Evolutionary conservation across 2,329 filamentous ascomycete genomes (phyloP), one percentile per base, ranked within the genome.

Genomic region (Talaromyces verruculosus): DNA sequence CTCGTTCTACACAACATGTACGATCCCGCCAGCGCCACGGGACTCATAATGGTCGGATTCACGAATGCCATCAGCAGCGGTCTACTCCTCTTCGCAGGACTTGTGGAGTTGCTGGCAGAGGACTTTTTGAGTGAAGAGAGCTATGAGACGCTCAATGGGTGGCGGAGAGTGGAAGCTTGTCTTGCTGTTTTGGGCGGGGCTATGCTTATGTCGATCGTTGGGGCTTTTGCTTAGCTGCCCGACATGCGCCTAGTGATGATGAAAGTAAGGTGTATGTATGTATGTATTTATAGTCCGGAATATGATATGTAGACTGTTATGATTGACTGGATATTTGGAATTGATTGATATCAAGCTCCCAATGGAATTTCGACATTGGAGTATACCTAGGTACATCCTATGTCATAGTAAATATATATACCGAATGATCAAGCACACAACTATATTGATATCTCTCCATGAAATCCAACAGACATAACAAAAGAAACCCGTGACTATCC

Each of bases 31-130:
- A 92, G 89, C 71, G 85, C 91, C 73, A 86, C 88, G 0, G 92
- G 92, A 0, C 79, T 96, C 58, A 80, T 96, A 30, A 89, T 94
- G 80, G 92, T 96, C 5, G 92, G 92, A 7, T 87, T 93, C 74
- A 95, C 94, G 84, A 96, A 96, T 72, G 91, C 91, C 45, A 90
- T 96, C 61, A 93, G 90, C 10, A 89, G 89, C 61, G 92, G 92
- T 0, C 81, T 96, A 61, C 78, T 96, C 33, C 82, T 96, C 3
- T 96, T 94, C 74, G 92, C 92, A 0, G 91, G 91, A 0, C 80
- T 96, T 51, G 92, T 96, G 3, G 91, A 96, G 79, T 83, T 96
- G 22, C 83, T 96, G 57, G 90, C 91, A 0, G 92, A 96, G 77
- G 92, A 96, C 72, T 96, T 96, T 71, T 73, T 91, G 68, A 88